phyloP scores from a whole-genome alignment of 2,329 filamentous ascomycete genomes.

The Pleoardoris graminearum region DNA sequence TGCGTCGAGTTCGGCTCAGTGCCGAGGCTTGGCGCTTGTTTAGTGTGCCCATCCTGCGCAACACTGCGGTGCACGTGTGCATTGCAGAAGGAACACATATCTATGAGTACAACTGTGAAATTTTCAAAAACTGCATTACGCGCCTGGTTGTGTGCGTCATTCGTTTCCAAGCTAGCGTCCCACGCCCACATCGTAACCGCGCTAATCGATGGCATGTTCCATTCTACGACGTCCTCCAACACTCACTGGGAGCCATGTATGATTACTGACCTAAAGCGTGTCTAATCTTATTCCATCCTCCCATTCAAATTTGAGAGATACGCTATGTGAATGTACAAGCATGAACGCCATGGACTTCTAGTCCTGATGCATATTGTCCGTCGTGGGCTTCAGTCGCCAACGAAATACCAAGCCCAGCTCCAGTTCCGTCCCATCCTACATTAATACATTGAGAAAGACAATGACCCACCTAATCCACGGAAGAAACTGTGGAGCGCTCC shows the following conservation, averaged over 20 bases:
- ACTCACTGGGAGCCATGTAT: background rate
- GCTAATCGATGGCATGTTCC: constrained; percentile 1
- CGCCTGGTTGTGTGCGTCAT: constrained; percentile 2
- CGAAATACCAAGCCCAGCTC: background rate
- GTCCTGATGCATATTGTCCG: constrained; percentile 11
- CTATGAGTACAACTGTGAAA: background rate
- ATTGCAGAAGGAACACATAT: background rate
- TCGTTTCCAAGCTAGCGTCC: background rate
- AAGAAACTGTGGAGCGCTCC: background rate
- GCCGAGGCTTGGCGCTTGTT: constrained; percentile 3
- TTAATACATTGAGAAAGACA: constrained; percentile 5
- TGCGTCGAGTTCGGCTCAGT: background rate
- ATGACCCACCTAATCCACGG: background rate
- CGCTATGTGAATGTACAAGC: constrained; percentile 8
- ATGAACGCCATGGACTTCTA: constrained; percentile 9
- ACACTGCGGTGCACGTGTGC: background rate
- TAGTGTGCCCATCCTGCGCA: background rate
- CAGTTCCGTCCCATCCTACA: constrained; percentile 1
- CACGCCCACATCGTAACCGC: background rate
- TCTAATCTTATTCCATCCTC: background rate
- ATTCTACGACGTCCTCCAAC: background rate
- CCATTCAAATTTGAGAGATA: constrained; percentile 6
- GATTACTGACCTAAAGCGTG: background rate
- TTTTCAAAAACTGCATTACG: background rate
- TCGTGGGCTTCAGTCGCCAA: constrained; percentile 3